Evolutionary conservation across 495 filamentous ascomycete genomes (phyloP).

Genomic region (Neurospora sp.): DNA sequence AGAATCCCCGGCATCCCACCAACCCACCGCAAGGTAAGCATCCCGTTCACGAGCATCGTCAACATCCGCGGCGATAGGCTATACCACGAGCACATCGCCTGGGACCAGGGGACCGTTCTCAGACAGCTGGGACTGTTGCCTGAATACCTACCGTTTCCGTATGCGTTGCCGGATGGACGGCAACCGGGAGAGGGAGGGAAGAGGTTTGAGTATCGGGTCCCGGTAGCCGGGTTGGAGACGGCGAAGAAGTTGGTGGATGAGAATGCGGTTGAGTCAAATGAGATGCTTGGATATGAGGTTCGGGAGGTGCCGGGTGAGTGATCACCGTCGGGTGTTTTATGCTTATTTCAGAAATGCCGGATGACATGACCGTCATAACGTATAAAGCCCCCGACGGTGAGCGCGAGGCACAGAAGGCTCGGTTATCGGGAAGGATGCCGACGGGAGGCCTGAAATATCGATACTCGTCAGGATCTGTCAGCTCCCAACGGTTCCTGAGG

Average conservation of each 20-base stretch:
- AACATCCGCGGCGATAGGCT: conserved; percentile 63
- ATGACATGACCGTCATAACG: not conserved
- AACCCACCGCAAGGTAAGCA: conserved; percentile 54
- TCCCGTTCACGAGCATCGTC: conserved; percentile 67
- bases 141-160: conserved; percentile 47
- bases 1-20: conserved; percentile 62
- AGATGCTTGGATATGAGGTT: conserved; percentile 42
- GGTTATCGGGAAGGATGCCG: not conserved
- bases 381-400: not conserved
- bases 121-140: conserved; percentile 66
- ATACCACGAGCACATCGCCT: conserved; percentile 76
- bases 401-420: not conserved
- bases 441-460: not conserved
- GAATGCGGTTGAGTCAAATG: conserved; percentile 49
- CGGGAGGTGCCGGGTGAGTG: conserved; percentile 11
- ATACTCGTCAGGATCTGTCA: not conserved
- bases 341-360: not conserved
- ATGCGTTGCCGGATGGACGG: conserved; percentile 35
- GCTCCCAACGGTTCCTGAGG: not conserved
- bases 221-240: conserved; percentile 57
- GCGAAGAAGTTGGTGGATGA: conserved; percentile 59
- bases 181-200: conserved; percentile 25
- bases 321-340: not conserved
- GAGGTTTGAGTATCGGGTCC: conserved; percentile 51
- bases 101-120: conserved; percentile 78